These are phyloP conservation scores for Carex parvula DNA, from an alignment of 176 grass and related monocot genomes.

Conservation along the genomic window DNA sequence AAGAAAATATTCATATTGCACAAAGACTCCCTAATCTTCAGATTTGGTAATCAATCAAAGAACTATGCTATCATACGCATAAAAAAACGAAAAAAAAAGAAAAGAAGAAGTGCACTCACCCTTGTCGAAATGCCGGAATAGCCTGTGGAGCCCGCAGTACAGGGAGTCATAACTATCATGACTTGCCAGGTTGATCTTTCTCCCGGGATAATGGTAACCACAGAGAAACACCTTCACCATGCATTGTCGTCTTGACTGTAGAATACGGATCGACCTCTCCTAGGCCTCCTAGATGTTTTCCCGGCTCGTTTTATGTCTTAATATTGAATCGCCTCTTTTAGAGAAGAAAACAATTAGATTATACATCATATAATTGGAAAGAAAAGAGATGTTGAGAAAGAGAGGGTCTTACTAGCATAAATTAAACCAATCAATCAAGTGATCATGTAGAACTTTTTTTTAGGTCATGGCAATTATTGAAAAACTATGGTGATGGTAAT, in stretches of 20 bases:
- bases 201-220: background rate
- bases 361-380: background rate
- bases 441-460: background rate
- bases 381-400: background rate
- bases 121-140: slow-evolving; percentile 29
- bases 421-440: background rate
- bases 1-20: background rate
- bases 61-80: background rate
- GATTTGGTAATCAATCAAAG: background rate
- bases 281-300: background rate
- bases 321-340: background rate
- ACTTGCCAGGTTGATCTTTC: slow-evolving; percentile 27
- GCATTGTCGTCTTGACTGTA: background rate
- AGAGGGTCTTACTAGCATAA: background rate
- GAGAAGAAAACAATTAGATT: background rate
- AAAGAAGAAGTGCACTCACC: background rate
- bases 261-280: background rate
- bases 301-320: background rate
- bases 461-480: too few relatives aligned
- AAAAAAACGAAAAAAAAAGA: background rate
- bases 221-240: slow-evolving; percentile 21
- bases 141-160: slow-evolving; percentile 22
- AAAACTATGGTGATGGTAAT: background rate
- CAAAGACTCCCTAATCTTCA: background rate
- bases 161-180: slow-evolving; percentile 16